These are phyloP conservation scores for Phytophthora pseudosyringae DNA, from an alignment of 352 stramenopile genomes.

Conservation along the genomic window DNA sequence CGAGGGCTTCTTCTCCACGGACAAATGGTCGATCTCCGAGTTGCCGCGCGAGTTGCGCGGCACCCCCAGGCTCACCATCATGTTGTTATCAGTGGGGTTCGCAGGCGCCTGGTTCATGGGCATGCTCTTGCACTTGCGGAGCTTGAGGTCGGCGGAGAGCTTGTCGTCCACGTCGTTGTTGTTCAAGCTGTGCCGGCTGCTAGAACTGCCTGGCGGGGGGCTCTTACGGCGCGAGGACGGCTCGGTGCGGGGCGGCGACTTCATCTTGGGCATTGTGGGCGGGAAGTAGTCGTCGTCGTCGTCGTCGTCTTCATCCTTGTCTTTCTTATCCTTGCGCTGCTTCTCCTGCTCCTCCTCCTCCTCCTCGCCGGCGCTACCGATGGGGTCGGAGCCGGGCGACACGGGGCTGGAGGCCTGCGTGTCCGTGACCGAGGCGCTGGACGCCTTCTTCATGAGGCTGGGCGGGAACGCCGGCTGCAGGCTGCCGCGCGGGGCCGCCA, in stretches of 20 bases:
- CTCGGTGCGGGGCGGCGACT: slow-evolving; percentile 10
- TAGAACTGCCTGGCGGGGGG: slow-evolving; percentile 3
- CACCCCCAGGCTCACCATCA: slow-evolving; percentile 35
- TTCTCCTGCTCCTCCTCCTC: slow-evolving; percentile 41
- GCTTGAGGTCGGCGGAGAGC: slow-evolving; percentile 19
- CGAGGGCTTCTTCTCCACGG: slow-evolving; percentile 37
- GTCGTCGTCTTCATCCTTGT: slow-evolving; percentile 41
- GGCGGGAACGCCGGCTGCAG: slow-evolving; percentile 61
- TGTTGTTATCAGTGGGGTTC: slow-evolving; percentile 30
- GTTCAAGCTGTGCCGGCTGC: slow-evolving; percentile 27
- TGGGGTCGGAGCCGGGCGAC: slow-evolving; percentile 34
- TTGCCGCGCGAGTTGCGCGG: slow-evolving; percentile 40
- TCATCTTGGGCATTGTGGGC: slow-evolving; percentile 26
- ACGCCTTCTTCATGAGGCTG: slow-evolving; percentile 72
- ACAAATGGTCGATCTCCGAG: slow-evolving; percentile 47
- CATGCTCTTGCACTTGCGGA: slow-evolving; percentile 46
- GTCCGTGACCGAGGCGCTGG: slow-evolving; percentile 38
- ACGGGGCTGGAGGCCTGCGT: slow-evolving; percentile 34
- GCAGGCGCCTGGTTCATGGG: slow-evolving; percentile 33
- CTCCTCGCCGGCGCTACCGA: slow-evolving; percentile 35
- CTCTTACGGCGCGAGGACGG: slow-evolving; percentile 14
- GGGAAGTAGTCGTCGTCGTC: slow-evolving; percentile 39
- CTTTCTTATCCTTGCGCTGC: slow-evolving; percentile 14
- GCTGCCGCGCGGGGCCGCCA: slow-evolving; percentile 63
- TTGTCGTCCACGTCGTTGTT: slow-evolving; percentile 18